These are phyloP conservation scores for Albatrellus sp. DNA, from an alignment of 1,284 basidiomycete species.

Conservation along the genomic window DNA sequence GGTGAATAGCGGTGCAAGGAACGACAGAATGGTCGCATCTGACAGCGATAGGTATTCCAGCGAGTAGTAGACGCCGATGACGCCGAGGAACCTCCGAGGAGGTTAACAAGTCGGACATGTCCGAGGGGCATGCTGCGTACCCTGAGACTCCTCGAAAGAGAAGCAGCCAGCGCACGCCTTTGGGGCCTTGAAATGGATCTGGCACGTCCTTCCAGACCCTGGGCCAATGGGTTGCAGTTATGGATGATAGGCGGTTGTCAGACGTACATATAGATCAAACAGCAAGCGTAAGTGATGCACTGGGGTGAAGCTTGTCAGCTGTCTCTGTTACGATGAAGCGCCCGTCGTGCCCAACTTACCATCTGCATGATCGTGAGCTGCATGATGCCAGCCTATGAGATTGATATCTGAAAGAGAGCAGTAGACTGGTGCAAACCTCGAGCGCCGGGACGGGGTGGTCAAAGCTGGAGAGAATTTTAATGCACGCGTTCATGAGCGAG, in stretches of 20 bases:
- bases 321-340: neutral
- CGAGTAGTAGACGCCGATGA: constrained; percentile 62
- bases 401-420: too few relatives aligned
- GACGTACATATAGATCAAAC: constrained; percentile 30
- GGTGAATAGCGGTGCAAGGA: constrained; percentile 60
- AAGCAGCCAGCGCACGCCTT: constrained; percentile 48
- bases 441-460: constrained; percentile 46
- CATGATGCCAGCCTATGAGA: neutral
- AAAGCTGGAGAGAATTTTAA: constrained; percentile 46
- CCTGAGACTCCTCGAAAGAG: constrained; percentile 52
- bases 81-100: constrained; percentile 37
- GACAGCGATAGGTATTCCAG: constrained; percentile 48
- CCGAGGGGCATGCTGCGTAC: constrained; percentile 21
- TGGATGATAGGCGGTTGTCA: too few relatives aligned
- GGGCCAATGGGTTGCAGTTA: too few relatives aligned
- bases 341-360: constrained; percentile 19
- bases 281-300: constrained; percentile 32
- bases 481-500: constrained; percentile 45
- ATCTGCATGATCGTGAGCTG: constrained; percentile 38
- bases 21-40: constrained; percentile 68
- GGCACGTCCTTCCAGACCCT: constrained; percentile 44
- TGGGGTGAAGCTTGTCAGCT: constrained; percentile 11
- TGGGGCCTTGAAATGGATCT: constrained; percentile 58
- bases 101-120: constrained; percentile 8
- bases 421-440: constrained; percentile 28